Evolutionary conservation across 257 asterid genomes (phyloP), one percentile per base, ranked within the genome.

Genomic region (Nicotiana benthamiana): DNA sequence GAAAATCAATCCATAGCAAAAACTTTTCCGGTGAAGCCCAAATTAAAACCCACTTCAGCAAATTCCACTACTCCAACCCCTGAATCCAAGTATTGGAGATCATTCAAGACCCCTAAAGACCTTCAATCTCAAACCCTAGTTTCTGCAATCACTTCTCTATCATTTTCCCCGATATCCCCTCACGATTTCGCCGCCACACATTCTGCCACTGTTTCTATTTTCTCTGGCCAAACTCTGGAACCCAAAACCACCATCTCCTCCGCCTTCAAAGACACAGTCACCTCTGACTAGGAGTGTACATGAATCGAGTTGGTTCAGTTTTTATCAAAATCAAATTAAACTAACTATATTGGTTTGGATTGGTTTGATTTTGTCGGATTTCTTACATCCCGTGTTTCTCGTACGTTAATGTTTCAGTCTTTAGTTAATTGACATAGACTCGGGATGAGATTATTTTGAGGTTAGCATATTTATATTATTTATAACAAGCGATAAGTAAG

Each of bases 151-250:
- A 85, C 79, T 61, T 89, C 96, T 17, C 20, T 95, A 9, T 74
- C 90, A 46, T 92, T 96, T 61, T 90, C 97, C 62, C 97, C 97
- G 0, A 27, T 81, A 0, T 64, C 89, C 32, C 98, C 99, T 32
- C 86, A 96, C 85, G 97, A 96, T 83, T 92, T 96, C 82, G 97
- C 93, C 85, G 92, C 94, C 83, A 79, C 98, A 17, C 97, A 93
- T 52, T 96, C 99, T 79, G 97, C 96, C 82, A 86, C 80, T 6
- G 83, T 92, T 34, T 68, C 97, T 48, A 68, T 91, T 26, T 91
- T 89, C 83, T 89, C 93, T 62, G 92, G 90, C 5, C 79, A 87
- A 60, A 87, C 91, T 1, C 94, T 90, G 17, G 87, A 87, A 75
- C 84, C 82, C 11, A 92, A 86, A 77, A 77, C 93, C 57, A 88